Base-by-base conservation (phyloP, 345 rosid genomes). In the Microcos paniculata region DNA sequence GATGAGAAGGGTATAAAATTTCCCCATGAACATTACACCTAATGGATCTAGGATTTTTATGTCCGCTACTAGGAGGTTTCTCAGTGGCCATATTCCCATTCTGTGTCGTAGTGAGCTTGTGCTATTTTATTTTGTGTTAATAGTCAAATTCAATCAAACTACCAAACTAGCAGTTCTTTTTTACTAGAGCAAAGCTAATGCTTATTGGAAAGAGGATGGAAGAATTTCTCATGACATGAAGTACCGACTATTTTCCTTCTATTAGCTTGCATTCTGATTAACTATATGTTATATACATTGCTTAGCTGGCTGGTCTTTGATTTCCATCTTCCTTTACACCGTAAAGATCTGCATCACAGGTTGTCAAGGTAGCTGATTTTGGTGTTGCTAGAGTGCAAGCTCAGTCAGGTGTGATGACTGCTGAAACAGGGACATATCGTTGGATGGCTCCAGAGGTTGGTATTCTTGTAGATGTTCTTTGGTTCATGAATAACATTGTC, bases 381-480 rank as follows among this genome's bases (percentile, higher is more conserved):
- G 95, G 92, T 66, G 87, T 90, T 80, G 92, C 95, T 73, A 86
- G 90, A 82, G 87, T 90, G 76, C 85, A 87, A 77, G 78, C 79
- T 75, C 86, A 74, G 73, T 72, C 91, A 51, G 94, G 92, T 28
- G 86, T 87, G 73, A 90, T 90, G 94, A 90, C 94, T 31, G 92
- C 91, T 21, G 94, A 90, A 85, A 90, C 92, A 61, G 94, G 94
- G 72, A 88, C 92, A 4, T 90, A 90, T 68, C 90, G 92, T 30
- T 90, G 94, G 94, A 90, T 90, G 94, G 94, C 94, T 75, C 94
- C 92, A 23, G 94, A 90, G 92, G 94, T 90, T 75, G 80, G 85
- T 79, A 51, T 24, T 58, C 43, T 68, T 28, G 15, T 71, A 61
- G 21, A 64, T 56, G 10, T 73, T 78, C 46, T 76, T 30, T 35